Evolutionary conservation across 495 filamentous ascomycete species (phyloP).

Genomic region (Tuber umbilicatum): DNA sequence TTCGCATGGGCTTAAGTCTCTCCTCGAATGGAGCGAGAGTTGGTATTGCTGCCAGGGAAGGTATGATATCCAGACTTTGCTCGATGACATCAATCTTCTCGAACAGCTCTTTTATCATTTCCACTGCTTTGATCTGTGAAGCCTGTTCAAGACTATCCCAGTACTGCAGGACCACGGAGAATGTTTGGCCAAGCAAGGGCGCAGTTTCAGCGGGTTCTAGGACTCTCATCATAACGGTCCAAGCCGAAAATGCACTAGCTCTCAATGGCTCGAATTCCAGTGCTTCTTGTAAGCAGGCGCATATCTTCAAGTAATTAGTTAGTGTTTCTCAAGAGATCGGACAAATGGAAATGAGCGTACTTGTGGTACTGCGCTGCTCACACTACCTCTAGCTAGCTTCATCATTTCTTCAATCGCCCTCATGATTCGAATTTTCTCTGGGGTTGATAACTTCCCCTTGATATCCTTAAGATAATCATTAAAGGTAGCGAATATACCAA

Average conservation of each 20-base stretch:
- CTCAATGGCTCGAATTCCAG: conserved; percentile 65
- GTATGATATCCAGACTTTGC: conserved; percentile 63
- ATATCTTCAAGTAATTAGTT: conserved; percentile 52
- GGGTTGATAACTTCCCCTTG: conserved; percentile 50
- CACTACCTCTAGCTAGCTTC: conserved; percentile 58
- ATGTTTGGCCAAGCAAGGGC: conserved; percentile 72
- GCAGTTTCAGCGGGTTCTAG: conserved; percentile 73
- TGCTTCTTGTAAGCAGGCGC: conserved; percentile 79
- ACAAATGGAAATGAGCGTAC: conserved; percentile 45
- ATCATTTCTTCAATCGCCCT: conserved; percentile 86
- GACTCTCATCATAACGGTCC: conserved; percentile 67
- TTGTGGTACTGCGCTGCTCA: conserved; percentile 76
- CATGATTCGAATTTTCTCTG: conserved; percentile 68
- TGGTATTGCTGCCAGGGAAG: conserved; percentile 68
- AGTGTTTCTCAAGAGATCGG: conserved; percentile 13
- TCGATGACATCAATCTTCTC: conserved; percentile 54
- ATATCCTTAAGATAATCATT: conserved; percentile 73
- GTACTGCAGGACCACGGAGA: conserved; percentile 74
- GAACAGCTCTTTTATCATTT: conserved; percentile 60
- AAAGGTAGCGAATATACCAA: conserved; percentile 80
- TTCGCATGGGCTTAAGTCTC: conserved; percentile 58
- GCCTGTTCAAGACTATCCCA: conserved; percentile 62
- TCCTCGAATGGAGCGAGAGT: conserved; percentile 58
- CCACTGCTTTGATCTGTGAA: conserved; percentile 53
- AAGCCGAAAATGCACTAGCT: conserved; percentile 71